Conservation (phyloP, 2,329 filamentous ascomycete genomes). For the Byssothecium circinans region DNA sequence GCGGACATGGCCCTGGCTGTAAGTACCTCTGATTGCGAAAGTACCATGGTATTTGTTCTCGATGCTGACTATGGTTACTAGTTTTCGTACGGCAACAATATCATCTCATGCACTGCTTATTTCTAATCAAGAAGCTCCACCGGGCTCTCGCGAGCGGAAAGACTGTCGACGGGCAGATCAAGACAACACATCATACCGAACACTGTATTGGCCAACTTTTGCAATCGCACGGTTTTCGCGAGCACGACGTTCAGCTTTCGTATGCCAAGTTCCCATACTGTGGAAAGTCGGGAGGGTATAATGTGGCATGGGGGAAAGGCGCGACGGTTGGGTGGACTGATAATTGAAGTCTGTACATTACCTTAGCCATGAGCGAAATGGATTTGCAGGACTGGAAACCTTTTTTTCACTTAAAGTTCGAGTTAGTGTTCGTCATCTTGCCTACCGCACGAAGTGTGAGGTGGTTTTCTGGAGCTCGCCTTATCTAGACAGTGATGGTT, state of each 20-base stretch:
- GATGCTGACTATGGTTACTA: neutral
- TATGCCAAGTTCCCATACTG: constrained; percentile 7
- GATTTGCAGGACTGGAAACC: too few species aligned
- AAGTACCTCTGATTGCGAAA: constrained; percentile 1
- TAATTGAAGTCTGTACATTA: neutral
- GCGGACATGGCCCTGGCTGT: constrained; percentile 1
- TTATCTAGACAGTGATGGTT: too few species aligned
- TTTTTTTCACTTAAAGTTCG: too few species aligned
- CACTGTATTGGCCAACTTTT: constrained; percentile 2
- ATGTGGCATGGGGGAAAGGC: constrained; percentile 1
- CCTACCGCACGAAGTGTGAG: too few species aligned
- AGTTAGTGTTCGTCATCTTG: too few species aligned
- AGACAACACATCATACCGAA: constrained; percentile 5
- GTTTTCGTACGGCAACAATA: constrained; percentile 5
- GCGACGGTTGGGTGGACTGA: constrained; percentile 1
- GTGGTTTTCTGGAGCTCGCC: too few species aligned
- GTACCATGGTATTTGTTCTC: constrained; percentile 4
- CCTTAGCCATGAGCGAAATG: too few species aligned
- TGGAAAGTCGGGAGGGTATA: constrained; percentile 5
- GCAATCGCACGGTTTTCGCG: neutral
- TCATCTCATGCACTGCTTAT: constrained; percentile 5
- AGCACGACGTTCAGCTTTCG: constrained; percentile 4
- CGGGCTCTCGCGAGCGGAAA: neutral
- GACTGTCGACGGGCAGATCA: constrained; percentile 5
- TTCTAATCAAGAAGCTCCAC: constrained; percentile 5